A percentile compares a stretch with the other conserved stretches of the same genome.
phyloP scores from a whole-genome alignment of 2,329 filamentous ascomycete species.

The Clarireedia monteithiana region DNA sequence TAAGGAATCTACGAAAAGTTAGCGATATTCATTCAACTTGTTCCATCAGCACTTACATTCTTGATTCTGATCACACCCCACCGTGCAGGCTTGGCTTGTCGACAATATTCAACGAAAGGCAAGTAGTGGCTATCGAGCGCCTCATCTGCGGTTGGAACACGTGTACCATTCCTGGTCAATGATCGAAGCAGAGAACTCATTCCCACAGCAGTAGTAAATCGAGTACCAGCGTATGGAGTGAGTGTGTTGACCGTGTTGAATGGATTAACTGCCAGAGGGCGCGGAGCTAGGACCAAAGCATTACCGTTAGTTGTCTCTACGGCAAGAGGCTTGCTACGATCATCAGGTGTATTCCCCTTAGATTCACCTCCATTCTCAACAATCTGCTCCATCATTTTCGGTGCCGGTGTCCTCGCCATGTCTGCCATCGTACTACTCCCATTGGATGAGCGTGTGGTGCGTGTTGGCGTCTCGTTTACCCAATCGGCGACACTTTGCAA shows the following conservation, averaged over 20 bases:
- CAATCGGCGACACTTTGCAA: slow-evolving; percentile 13
- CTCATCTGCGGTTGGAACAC: slow-evolving; percentile 22
- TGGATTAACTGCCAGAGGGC: slow-evolving; percentile 10
- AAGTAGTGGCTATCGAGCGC: slow-evolving; percentile 25
- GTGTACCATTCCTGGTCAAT: slow-evolving; percentile 18
- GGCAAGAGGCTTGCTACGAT: neutral
- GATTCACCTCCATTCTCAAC: neutral
- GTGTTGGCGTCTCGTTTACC: slow-evolving; percentile 13
- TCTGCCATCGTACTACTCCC: neutral
- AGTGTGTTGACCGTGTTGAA: slow-evolving; percentile 4
- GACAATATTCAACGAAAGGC: slow-evolving; percentile 31
- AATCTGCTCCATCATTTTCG: slow-evolving; percentile 1
- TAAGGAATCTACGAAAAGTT: slow-evolving; percentile 44
- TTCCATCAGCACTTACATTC: slow-evolving; percentile 27
- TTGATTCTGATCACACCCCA: slow-evolving; percentile 31
- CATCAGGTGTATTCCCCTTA: neutral
- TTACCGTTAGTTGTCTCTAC: neutral
- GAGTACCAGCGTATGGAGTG: slow-evolving; percentile 4
- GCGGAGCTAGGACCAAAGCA: neutral
- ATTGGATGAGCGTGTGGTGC: neutral
- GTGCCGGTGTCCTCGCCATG: neutral
- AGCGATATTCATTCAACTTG: neutral
- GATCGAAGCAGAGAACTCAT: slow-evolving; percentile 14
- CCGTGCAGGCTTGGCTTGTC: slow-evolving; percentile 20
- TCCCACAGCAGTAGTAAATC: slow-evolving; percentile 1